phyloP scores from a whole-genome alignment of 1,284 basidiomycete species.

The Psilocybe mexicana region DNA sequence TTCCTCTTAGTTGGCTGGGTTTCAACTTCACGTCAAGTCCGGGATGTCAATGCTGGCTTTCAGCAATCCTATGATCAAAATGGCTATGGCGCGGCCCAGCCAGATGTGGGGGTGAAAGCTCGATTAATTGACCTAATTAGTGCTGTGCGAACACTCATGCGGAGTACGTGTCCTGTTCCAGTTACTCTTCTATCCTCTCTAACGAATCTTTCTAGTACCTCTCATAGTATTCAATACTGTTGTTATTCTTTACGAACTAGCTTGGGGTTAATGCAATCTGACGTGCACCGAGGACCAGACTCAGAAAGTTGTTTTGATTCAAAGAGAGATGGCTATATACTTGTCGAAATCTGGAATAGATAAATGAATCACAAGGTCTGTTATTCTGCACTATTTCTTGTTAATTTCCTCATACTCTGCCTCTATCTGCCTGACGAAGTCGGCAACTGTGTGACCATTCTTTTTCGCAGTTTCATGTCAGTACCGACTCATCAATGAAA shows the following conservation, averaged over 20 bases:
- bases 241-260: conserved; percentile 81
- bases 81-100: conserved; percentile 51
- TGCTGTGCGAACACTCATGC: conserved; percentile 92
- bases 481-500: not conserved
- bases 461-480: conserved; percentile 31
- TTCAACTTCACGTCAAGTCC: conserved; percentile 60
- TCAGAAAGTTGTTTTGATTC: not conserved
- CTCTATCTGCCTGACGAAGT: conserved; percentile 81
- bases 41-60: conserved; percentile 52
- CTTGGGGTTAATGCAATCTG: conserved; percentile 49
- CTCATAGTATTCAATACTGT: conserved; percentile 82
- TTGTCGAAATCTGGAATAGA: not conserved
- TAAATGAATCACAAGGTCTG: conserved; percentile 2
- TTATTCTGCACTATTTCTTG: conserved; percentile 11
- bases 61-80: conserved; percentile 69
- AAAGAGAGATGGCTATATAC: not conserved
- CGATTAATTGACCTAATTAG: conserved; percentile 90
- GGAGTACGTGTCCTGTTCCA: conserved; percentile 59
- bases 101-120: conserved; percentile 78
- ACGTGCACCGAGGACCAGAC: not conserved
- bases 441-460: conserved; percentile 72
- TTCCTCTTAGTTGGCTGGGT: conserved; percentile 80
- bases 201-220: conserved; percentile 62
- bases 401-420: conserved; percentile 72
- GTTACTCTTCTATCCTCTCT: conserved; percentile 2